Evolutionary conservation across 108 stramenopile species (phyloP), one percentile per base, ranked within the genome.

Genomic region (Pseudonitzschia multiseries): DNA sequence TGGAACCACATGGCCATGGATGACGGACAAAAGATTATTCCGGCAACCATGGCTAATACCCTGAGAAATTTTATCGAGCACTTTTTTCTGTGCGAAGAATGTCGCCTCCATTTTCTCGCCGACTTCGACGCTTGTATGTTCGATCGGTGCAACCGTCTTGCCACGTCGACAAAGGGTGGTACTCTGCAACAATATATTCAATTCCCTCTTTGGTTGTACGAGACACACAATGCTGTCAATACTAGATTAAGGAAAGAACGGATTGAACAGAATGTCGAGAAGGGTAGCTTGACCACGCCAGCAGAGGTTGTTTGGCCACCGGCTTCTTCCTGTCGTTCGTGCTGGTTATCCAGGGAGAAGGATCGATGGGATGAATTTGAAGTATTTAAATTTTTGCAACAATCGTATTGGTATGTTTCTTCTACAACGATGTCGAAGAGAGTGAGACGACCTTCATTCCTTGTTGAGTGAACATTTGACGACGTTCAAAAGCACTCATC

Each of bases 1-100:
- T 83, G 85, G 54, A 88, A 91, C 69, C 57, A 70, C 28, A 66
- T 84, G 24, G 83, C 82, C 24, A 69, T 79, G n/a, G 84, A 83
- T 9, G 64, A 65, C 24, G 79, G 33, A 4, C 41, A 86, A 50
- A 79, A 74, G 63, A 69, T 88, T 26, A 62, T 76, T 13, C 82
- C 87, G 5, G 32, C 76, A n/a, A 68, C 79, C 59, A 85, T 77
- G 14, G 88, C 87, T 0, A 65, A 78, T 50, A 79, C 78, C 17
- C 29, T 89, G 44, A 73, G 81, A 43, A 60, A 84, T 60, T 84
- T 67, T 50, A 44, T 84, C 28, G 69, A 77, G 31, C 63, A 84
- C 54, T 84, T 84, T 57, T 84, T 79, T 50, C 64, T 59, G 14
- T 84, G 83, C 59, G 74, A 78, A 50, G 74, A 74, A 73, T 84